These are phyloP conservation scores for Mortierella sp. DNA, from an alignment of 371 early-diverging fungal genomes.

Conservation along the genomic window DNA sequence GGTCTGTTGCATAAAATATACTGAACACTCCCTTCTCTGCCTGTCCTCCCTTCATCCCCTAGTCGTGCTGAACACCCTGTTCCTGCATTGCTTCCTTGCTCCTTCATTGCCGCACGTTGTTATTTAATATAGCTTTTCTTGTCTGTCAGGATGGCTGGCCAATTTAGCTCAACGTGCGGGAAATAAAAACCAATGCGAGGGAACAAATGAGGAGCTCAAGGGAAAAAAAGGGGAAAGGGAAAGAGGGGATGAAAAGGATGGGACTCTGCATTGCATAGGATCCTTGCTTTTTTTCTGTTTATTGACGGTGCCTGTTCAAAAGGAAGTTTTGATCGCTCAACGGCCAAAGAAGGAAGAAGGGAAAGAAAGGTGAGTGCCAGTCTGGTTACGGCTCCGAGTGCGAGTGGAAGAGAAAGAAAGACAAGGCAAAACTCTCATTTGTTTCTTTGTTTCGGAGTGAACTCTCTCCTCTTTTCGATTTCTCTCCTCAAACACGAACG, in stretches of 20 bases:
- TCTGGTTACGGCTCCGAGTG: not conserved
- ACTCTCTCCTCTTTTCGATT: not conserved
- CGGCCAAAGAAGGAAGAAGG: not conserved
- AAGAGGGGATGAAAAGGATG: no score
- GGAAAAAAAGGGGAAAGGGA: not conserved
- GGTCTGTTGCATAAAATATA: not conserved
- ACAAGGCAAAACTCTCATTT: not conserved
- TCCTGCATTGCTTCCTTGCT: not conserved
- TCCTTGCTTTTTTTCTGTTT: not conserved
- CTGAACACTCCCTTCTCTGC: no score
- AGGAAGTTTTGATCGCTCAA: not conserved
- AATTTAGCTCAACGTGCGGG: not conserved
- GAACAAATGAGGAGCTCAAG: not conserved
- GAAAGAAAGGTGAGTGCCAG: not conserved
- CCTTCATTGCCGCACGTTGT: no score
- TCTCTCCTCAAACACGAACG: not conserved
- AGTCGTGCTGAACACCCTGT: no score
- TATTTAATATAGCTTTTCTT: not conserved
- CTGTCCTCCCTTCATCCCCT: not conserved
- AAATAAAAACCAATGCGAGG: not conserved
- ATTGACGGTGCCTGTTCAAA: not conserved
- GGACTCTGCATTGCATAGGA: no score
- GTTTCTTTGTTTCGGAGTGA: not conserved
- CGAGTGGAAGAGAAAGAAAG: not conserved
- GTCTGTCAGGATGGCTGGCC: not conserved